Conservation (phyloP, 441 rosid genomes). For the Erysimum cheiri region DNA sequence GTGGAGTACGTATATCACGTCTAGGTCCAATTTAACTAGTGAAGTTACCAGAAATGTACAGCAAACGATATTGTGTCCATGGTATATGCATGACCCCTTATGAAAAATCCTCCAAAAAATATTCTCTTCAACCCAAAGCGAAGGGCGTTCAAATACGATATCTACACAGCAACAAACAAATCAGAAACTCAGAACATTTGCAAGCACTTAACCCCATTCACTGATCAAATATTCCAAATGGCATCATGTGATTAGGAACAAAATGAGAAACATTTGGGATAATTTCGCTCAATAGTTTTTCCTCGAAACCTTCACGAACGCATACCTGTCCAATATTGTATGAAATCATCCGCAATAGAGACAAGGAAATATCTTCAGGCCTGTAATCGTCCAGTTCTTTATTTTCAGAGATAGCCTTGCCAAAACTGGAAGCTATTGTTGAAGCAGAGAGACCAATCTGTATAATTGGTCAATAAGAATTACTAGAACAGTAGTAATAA, state of each 20-base stretch:
- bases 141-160: slow-evolving; percentile 88
- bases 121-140: slow-evolving; percentile 89
- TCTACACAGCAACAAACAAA: slow-evolving; percentile 50
- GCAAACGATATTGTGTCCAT: slow-evolving; percentile 98
- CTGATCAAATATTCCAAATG: slow-evolving; percentile 2
- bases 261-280: background rate
- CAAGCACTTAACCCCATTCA: background rate
- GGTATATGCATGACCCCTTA: slow-evolving; percentile 94
- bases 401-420: slow-evolving; percentile 89
- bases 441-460: slow-evolving; percentile 99
- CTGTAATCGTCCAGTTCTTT: slow-evolving; percentile 93
- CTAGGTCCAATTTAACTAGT: slow-evolving; percentile 11
- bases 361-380: slow-evolving; percentile 96
- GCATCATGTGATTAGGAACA: background rate
- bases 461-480: slow-evolving; percentile 10
- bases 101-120: slow-evolving; percentile 94
- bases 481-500: slow-evolving; percentile 28
- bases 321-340: slow-evolving; percentile 97
- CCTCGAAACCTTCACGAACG: background rate
- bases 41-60: slow-evolving; percentile 85
- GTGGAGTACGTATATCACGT: slow-evolving; percentile 16
- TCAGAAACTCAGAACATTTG: background rate
- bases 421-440: slow-evolving; percentile 98
- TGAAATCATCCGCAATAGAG: slow-evolving; percentile 98
- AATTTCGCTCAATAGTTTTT: background rate